Evolutionary conservation across 768 basidiomycete genomes (phyloP), one percentile per base, ranked within the genome.

Genomic region (Russula foetens): DNA sequence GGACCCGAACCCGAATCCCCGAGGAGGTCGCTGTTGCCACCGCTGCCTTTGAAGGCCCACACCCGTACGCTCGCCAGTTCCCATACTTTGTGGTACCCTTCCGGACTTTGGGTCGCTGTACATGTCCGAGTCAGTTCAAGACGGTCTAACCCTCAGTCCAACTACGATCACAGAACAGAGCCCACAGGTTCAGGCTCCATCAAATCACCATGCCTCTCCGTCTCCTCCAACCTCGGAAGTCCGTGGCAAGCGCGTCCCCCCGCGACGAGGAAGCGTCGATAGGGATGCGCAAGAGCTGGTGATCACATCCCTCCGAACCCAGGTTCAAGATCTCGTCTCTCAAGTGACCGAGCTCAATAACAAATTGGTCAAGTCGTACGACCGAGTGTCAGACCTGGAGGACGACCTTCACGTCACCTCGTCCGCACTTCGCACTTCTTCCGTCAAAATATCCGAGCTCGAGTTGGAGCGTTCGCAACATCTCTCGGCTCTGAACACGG

Each of bases 291-390:
- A 95, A 69, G 84, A 84, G 7, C 84, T 87, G 75, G 82, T 98
- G 66, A 92, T 96, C 67, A 75, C 78, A 15, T 86, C 91, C 0
- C 77, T 98, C 29, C 86, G 92, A 23, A 69, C 77, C 1, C 93
- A 97, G 71, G 81, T 96, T 11, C 83, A 88, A 51, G 90, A 97
- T 70, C 79, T 98, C 46, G 85, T 92, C 69, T 84, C 88, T 17
- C 96, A 98, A 72, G 91, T 97, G 48, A 84, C 85, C 28, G 83
- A 90, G 69, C 86, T 98, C 64, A 98, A 98, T 73, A 75, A 78
- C 73, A 98, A 98, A 71, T 88, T 99, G 50, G 92, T 99, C 62
- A 79, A 84, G 62, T 91, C 90, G 2, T 96, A 97, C 72, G 91
- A 95, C 71, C 83, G 91, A 31, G 84, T 96, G 31, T 94, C 94